These are phyloP conservation scores for Ascoidea rubescens DNA, from an alignment of 805 yeast genomes.

Conservation along the genomic window DNA sequence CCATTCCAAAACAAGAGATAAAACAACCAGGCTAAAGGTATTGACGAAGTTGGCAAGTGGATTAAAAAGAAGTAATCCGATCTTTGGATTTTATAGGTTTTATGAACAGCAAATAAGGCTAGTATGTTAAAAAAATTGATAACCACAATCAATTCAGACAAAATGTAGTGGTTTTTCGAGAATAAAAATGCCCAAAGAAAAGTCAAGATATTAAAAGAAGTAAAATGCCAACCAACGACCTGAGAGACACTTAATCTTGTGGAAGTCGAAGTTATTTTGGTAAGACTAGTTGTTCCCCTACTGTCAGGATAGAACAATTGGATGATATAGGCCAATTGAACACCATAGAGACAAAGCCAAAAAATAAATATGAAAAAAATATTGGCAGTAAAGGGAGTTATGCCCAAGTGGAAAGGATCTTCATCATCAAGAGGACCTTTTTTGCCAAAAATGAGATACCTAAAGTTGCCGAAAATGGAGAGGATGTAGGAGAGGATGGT, in stretches of 20 bases:
- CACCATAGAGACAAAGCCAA: slow-evolving; percentile 40
- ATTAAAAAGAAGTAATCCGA: slow-evolving; percentile 37
- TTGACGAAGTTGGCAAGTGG: slow-evolving; percentile 52
- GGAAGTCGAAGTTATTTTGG: slow-evolving; percentile 3
- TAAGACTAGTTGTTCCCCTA: slow-evolving; percentile 1
- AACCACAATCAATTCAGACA: slow-evolving; percentile 43
- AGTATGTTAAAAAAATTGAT: slow-evolving; percentile 47
- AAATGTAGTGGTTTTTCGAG: slow-evolving; percentile 40
- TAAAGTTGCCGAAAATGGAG: slow-evolving; percentile 39
- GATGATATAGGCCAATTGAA: slow-evolving; percentile 37
- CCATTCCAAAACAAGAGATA: slow-evolving; percentile 79
- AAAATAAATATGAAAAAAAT: slow-evolving; percentile 33
- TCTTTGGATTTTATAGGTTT: slow-evolving; percentile 43
- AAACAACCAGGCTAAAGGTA: slow-evolving; percentile 65
- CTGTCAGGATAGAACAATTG: slow-evolving; percentile 27
- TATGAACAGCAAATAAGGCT: slow-evolving; percentile 40
- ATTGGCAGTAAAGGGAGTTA: slow-evolving; percentile 62
- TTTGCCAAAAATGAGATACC: slow-evolving; percentile 40
- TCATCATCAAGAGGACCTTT: slow-evolving; percentile 21
- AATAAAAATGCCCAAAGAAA: slow-evolving; percentile 55
- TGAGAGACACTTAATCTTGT: slow-evolving; percentile 18
- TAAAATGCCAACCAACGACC: slow-evolving; percentile 46
- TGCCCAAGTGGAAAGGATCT: slow-evolving; percentile 32
- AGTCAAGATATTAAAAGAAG: slow-evolving; percentile 42
- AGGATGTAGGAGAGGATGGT: slow-evolving; percentile 41